Evolutionary conservation across 306 rosid genomes (phyloP), one percentile per base, ranked within the genome.

Genomic region (Acmispon strigosus): DNA sequence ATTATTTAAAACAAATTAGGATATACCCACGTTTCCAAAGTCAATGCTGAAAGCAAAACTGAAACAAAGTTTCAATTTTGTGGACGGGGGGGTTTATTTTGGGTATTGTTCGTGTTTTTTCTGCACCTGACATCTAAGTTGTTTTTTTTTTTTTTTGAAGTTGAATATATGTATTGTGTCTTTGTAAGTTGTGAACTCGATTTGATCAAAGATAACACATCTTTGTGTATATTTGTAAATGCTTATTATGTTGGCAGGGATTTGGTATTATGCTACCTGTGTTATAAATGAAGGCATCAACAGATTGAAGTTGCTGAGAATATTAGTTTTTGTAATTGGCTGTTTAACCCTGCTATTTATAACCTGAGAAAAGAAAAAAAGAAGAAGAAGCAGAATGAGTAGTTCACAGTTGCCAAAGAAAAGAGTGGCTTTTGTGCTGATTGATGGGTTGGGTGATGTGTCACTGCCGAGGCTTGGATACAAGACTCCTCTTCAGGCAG

Each of bases 361-460:
- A 39, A 52, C 37, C 61, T 11, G 61, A 41, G 47, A 70, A 6
- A 6, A 54, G 19, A 63, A 55, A 32, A 18, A 7, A 9, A 65
- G n/a, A 49, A 24, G 10, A 14, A 22, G 49, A 24, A 48, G 55
- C 39, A 72, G 53, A 80, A 89, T 89, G 92, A 72, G 79, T 19
- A 77, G 50, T 79, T 58, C 85, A 14, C 76, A 86, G 83, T 54
- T 66, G 74, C 87, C 90, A n/a, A 87, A 81, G 82, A 90, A 70
- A 73, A 91, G 96, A 83, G 97, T 94, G 67, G 96, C 99, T 2
- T 94, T 94, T 91, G 89, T 91, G 84, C 79, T 94, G 80, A 78
- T 94, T 64, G 99, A 91, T 86, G 99, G 99, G 73, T 36, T 94
- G 77, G 97, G 95, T 29, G 99, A 94, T 60, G 99, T 94, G 50